phyloP scores from a whole-genome alignment of 345 rosid species.

The Brassica incana region DNA sequence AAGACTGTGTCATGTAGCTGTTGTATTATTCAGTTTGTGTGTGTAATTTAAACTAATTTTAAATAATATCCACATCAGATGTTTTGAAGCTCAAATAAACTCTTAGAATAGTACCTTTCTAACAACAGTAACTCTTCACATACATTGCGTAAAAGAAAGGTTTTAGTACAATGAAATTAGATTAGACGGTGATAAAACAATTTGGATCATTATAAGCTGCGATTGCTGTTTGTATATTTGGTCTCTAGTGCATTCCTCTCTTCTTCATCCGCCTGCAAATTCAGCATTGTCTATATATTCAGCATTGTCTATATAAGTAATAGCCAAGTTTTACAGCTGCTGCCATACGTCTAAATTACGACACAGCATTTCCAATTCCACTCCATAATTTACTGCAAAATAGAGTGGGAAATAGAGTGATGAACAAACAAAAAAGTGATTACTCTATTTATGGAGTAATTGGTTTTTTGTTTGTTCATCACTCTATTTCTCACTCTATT shows the following conservation, averaged over 20 bases:
- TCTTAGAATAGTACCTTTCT: not conserved
- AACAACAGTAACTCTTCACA: constrained; percentile 5
- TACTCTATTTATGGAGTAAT: too few relatives aligned
- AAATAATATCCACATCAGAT: constrained; percentile 3
- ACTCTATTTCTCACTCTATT: too few relatives aligned
- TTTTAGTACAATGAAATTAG: not conserved
- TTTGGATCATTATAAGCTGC: constrained; percentile 57
- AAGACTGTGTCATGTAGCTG: constrained; percentile 15
- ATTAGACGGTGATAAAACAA: constrained; percentile 46
- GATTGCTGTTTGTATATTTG: constrained; percentile 54
- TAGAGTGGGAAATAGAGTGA: too few relatives aligned
- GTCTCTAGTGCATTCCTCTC: constrained; percentile 48
- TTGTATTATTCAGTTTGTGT: constrained; percentile 15
- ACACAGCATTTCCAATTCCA: not conserved
- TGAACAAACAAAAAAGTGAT: too few relatives aligned
- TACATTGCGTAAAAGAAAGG: not conserved
- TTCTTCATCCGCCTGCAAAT: constrained; percentile 57
- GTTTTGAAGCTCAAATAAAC: constrained; percentile 10
- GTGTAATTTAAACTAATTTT: not conserved
- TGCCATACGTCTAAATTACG: not conserved
- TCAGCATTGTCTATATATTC: not conserved
- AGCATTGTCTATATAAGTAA: not conserved
- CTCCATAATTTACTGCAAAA: too few relatives aligned
- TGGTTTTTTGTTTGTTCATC: too few relatives aligned
- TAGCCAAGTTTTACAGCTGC: not conserved